Evolutionary conservation across 2,329 filamentous ascomycete species (phyloP).

Genomic region (Alternaria panax): DNA sequence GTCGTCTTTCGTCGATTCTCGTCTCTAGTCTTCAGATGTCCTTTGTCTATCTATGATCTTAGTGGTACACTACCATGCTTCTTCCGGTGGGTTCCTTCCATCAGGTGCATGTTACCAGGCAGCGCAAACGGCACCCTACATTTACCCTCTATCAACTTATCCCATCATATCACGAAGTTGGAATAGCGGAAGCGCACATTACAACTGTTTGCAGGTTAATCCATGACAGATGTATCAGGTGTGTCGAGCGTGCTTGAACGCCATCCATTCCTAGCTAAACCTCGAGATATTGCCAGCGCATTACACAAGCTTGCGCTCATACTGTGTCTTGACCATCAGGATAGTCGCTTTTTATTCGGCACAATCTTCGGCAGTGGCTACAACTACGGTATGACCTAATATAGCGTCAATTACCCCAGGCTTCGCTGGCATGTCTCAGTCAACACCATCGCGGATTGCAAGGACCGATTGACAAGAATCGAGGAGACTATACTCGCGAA

Average conservation of each 20-base stretch:
- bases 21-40: neutral
- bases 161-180: neutral
- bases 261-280: neutral
- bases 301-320: neutral
- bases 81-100: slow-evolving; percentile 1
- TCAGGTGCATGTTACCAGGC: slow-evolving; percentile 8
- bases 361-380: slow-evolving; percentile 12
- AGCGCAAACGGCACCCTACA: slow-evolving; percentile 14
- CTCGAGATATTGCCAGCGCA: neutral
- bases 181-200: neutral
- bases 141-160: neutral
- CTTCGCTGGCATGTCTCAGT: slow-evolving; percentile 26
- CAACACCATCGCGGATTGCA: slow-evolving; percentile 7
- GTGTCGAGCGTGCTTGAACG: neutral
- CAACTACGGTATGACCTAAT: slow-evolving; percentile 1
- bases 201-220: neutral
- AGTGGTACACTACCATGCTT: neutral
- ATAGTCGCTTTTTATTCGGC: slow-evolving; percentile 3
- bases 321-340: neutral
- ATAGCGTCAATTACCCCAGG: slow-evolving; percentile 9
- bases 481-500: neutral
- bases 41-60: neutral
- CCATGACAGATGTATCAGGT: neutral
- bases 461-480: neutral
- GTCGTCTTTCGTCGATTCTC: neutral